Conservation (phyloP, 495 filamentous ascomycete genomes). For the Penicillium silybi region DNA sequence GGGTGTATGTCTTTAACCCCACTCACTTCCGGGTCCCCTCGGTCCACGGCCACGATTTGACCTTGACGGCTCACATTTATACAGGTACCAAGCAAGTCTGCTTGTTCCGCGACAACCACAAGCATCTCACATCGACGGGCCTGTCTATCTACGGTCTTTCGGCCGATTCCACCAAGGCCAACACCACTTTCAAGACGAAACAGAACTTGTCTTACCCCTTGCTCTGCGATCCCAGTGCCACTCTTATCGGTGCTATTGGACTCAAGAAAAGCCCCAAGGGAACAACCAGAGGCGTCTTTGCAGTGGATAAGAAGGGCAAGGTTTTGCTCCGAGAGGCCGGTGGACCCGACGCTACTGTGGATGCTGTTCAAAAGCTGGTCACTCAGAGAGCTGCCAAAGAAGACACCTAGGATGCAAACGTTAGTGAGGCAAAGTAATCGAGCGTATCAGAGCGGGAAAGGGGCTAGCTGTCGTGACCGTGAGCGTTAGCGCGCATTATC, state of each 20-base stretch:
- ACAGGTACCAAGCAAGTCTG: conserved; percentile 89
- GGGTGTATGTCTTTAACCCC: conserved; percentile 67
- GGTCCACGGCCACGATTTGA: neutral
- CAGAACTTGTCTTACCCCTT: conserved; percentile 85
- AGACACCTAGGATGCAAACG: conserved; percentile 6
- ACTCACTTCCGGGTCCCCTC: neutral
- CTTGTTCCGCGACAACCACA: conserved; percentile 80
- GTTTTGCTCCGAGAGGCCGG: conserved; percentile 39
- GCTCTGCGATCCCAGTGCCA: conserved; percentile 72
- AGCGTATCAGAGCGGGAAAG: neutral
- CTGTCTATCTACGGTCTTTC: conserved; percentile 86
- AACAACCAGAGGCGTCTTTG: conserved; percentile 83
- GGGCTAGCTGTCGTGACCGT: neutral
- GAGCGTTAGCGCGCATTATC: neutral
- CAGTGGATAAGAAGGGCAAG: conserved; percentile 66
- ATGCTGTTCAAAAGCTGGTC: conserved; percentile 40
- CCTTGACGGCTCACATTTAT: neutral
- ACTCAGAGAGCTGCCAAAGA: conserved; percentile 5
- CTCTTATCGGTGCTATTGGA: conserved; percentile 70
- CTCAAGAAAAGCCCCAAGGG: conserved; percentile 72
- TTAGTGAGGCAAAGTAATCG: conserved; percentile 5
- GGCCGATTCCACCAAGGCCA: conserved; percentile 78
- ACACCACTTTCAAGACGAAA: conserved; percentile 85
- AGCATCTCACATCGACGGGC: conserved; percentile 71
- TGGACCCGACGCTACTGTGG: conserved; percentile 48